These are phyloP conservation scores for Balamuthia mandrillaris DNA, from an alignment of 208 protist species.

Conservation along the genomic window DNA sequence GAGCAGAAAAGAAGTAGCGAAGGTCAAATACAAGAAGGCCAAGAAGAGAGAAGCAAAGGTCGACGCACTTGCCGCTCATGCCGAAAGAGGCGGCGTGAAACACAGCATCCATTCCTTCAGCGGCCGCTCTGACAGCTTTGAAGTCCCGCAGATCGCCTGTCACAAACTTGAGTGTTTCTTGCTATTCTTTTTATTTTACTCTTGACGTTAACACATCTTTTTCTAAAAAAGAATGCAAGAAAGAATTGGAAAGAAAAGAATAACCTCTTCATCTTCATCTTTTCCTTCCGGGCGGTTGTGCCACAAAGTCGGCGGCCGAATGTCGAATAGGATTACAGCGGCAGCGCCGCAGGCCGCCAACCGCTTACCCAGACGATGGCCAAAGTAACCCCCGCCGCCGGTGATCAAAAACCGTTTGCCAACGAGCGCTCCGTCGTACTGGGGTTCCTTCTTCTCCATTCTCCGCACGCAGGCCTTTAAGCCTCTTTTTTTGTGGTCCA, in stretches of 20 bases:
- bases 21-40: background rate
- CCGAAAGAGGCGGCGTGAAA: constrained; percentile 54
- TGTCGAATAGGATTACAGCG: background rate
- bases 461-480: no score
- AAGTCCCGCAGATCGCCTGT: constrained; percentile 27
- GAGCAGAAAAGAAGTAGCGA: no score
- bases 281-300: constrained; percentile 3
- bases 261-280: constrained; percentile 5
- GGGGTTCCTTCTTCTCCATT: no score
- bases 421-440: no score
- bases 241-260: constrained; percentile 6
- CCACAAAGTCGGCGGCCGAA: background rate
- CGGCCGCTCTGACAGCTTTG: background rate
- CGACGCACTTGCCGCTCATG: constrained; percentile 40
- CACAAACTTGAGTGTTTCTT: background rate
- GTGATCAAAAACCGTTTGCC: constrained; percentile 48
- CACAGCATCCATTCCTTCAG: constrained; percentile 36
- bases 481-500: no score
- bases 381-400: constrained; percentile 51
- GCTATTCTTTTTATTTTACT: background rate
- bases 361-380: constrained; percentile 19
- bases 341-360: background rate
- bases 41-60: background rate
- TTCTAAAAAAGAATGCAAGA: background rate
- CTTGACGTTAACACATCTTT: background rate